Evolutionary conservation across 2,329 filamentous ascomycete species (phyloP).

Genomic region (Curvularia sp.): DNA sequence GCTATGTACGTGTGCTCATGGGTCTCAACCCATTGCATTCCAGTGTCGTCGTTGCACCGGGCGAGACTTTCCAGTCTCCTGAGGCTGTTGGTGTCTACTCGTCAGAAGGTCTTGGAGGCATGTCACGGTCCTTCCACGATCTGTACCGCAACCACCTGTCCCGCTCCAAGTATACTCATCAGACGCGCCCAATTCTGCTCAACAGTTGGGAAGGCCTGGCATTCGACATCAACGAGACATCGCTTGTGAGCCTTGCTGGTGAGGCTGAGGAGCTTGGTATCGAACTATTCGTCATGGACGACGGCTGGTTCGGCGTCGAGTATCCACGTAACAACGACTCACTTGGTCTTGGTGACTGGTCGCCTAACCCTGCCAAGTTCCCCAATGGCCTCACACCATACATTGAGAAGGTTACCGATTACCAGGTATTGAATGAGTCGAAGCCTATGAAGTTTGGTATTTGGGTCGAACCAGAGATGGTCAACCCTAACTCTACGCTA

Average conservation of each 20-base stretch:
- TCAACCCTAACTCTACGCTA: conserved; percentile 67
- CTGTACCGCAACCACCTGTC: conserved; percentile 69
- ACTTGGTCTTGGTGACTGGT: conserved; percentile 69
- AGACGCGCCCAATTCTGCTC: conserved; percentile 63
- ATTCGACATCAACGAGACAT: conserved; percentile 65
- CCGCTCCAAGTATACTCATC: conserved; percentile 61
- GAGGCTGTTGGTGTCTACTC: conserved; percentile 70
- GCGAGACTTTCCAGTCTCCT: conserved; percentile 65
- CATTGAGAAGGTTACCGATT: conserved; percentile 58
- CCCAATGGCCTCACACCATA: conserved; percentile 63
- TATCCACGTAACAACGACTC: conserved; percentile 66
- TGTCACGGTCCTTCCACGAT: conserved; percentile 68
- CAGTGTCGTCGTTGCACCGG: conserved; percentile 63
- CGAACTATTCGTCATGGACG: conserved; percentile 70
- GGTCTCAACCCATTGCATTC: conserved; percentile 68
- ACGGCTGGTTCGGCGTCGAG: conserved; percentile 71
- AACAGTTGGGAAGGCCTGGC: conserved; percentile 72
- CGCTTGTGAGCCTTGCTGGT: conserved; percentile 62
- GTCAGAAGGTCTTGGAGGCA: conserved; percentile 63
- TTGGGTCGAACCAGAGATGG: conserved; percentile 74
- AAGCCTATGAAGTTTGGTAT: conserved; percentile 66
- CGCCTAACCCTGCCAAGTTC: conserved; percentile 64
- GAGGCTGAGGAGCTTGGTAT: conserved; percentile 66
- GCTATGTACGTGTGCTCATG: conserved; percentile 65
- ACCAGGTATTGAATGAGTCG: conserved; percentile 57